phyloP scores from a whole-genome alignment of 805 yeast genomes.

The Hyphopichia homilentoma region DNA sequence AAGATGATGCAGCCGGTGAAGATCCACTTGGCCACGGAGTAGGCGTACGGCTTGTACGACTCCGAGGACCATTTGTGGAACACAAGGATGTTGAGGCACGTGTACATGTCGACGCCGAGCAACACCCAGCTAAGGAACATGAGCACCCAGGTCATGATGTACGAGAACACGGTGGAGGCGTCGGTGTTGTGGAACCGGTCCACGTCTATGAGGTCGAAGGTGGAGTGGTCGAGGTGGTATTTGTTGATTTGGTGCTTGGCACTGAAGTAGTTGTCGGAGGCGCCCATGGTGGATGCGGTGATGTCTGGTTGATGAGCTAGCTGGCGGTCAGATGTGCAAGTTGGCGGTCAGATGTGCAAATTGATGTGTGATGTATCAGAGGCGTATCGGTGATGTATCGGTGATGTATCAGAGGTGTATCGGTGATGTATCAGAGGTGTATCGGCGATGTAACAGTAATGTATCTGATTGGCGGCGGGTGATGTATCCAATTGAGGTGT shows the following conservation, averaged over 20 bases:
- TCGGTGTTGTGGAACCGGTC: conserved; percentile 44
- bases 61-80: conserved; percentile 65
- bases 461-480: no score
- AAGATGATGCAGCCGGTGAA: conserved; percentile 77
- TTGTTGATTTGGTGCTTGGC: conserved; percentile 23
- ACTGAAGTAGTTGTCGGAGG: conserved; percentile 11
- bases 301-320: no score
- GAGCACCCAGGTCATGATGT: conserved; percentile 40
- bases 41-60: conserved; percentile 41
- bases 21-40: conserved; percentile 63
- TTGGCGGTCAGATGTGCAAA: no score
- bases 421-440: no score
- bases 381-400: no score
- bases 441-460: no score
- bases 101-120: conserved; percentile 69
- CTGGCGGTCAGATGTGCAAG: no score
- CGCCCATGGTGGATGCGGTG: no score
- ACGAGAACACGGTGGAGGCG: conserved; percentile 42
- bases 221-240: conserved; percentile 32
- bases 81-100: conserved; percentile 70
- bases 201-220: conserved; percentile 49
- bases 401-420: no score
- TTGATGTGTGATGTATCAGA: no score
- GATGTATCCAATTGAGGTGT: no score
- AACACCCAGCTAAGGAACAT: conserved; percentile 51